A percentile compares a stretch with the other conserved stretches of the same genome.
phyloP scores from a whole-genome alignment of 441 rosid genomes.

The Caryocar brasiliense region DNA sequence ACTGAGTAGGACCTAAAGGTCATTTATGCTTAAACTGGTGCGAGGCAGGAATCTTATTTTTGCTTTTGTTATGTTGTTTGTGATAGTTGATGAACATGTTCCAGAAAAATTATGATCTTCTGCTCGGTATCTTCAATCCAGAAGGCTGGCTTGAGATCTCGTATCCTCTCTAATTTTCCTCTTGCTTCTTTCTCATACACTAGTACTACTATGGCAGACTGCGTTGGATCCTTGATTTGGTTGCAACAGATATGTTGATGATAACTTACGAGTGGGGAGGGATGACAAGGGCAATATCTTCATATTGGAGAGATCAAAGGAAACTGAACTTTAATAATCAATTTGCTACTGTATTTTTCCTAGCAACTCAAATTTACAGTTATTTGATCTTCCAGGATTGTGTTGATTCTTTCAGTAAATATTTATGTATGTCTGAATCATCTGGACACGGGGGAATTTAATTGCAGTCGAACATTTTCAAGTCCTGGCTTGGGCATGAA shows the following conservation, averaged over 20 bases:
- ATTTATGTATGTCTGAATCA: too few relatives aligned
- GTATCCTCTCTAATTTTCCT: constrained; percentile 40
- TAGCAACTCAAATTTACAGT: neutral
- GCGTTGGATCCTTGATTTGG: constrained; percentile 29
- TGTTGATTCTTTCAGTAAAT: too few relatives aligned
- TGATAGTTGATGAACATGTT: constrained; percentile 71
- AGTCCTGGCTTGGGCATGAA: too few relatives aligned
- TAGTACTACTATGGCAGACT: neutral
- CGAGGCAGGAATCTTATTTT: too few relatives aligned
- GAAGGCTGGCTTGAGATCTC: constrained; percentile 84
- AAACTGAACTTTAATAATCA: neutral
- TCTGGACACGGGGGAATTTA: too few relatives aligned
- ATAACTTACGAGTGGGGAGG: constrained; percentile 58
- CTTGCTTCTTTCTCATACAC: neutral
- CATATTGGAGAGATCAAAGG: constrained; percentile 50
- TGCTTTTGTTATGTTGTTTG: neutral
- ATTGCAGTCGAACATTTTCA: too few relatives aligned
- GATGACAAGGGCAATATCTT: constrained; percentile 75
- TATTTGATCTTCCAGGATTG: too few relatives aligned
- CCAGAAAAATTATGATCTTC: constrained; percentile 53
- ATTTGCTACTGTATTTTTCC: neutral
- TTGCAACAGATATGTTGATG: constrained; percentile 59
- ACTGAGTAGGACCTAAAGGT: too few relatives aligned
- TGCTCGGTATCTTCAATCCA: constrained; percentile 67
- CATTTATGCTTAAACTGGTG: too few relatives aligned